phyloP scores from a whole-genome alignment of 1,284 basidiomycete genomes.

The Irpex sp. region DNA sequence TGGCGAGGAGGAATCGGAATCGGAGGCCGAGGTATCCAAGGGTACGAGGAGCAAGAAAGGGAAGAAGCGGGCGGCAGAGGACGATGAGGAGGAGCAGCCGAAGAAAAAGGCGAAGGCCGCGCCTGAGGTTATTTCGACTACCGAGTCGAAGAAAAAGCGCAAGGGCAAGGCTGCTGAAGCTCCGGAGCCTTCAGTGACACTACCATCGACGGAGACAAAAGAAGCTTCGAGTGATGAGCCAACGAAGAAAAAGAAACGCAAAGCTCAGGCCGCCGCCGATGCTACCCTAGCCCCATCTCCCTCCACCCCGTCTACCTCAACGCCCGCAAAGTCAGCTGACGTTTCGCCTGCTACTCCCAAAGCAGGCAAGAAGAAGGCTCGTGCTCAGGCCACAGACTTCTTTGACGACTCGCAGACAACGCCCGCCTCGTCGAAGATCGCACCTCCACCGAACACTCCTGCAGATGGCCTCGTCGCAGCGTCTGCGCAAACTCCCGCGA shows the following conservation, averaged over 20 bases:
- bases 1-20: conserved; percentile 26
- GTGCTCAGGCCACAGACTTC: conserved; percentile 27
- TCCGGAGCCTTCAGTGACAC: no score
- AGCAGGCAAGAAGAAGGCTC: conserved; percentile 18
- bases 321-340: conserved; percentile 6
- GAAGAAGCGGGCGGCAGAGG: conserved; percentile 39
- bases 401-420: conserved; percentile 19
- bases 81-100: conserved; percentile 24
- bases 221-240: neutral
- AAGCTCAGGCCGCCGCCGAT: conserved; percentile 6
- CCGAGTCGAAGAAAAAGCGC: conserved; percentile 16
- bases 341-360: conserved; percentile 11
- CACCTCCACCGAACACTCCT: conserved; percentile 16
- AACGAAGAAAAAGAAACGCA: conserved; percentile 19
- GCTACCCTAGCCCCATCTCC: neutral
- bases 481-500: conserved; percentile 12
- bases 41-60: conserved; percentile 29
- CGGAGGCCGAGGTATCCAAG: conserved; percentile 8
- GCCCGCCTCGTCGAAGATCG: conserved; percentile 3
- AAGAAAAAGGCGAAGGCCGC: conserved; percentile 31
- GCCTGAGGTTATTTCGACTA: neutral
- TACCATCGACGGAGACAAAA: neutral
- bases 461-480: conserved; percentile 17
- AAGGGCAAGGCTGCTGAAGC: conserved; percentile 9
- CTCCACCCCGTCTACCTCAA: neutral